Evolutionary conservation across 1,139 yeast species (phyloP).

Genomic region (Candida tropicalis): DNA sequence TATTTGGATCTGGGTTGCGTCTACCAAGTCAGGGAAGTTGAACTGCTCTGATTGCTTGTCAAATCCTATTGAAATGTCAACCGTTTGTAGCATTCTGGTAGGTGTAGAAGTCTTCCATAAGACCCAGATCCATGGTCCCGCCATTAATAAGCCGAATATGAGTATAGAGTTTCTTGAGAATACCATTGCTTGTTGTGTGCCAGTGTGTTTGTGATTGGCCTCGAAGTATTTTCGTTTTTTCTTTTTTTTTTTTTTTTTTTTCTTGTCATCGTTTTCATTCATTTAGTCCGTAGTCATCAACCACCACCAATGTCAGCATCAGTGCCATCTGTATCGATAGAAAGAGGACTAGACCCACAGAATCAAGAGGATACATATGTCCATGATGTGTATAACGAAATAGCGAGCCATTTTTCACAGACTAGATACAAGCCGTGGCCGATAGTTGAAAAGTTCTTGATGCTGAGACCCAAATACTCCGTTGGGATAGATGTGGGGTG

Average conservation of each 20-base stretch:
- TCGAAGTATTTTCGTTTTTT: neutral
- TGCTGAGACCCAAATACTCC: slow-evolving; percentile 31
- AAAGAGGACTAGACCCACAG: slow-evolving; percentile 43
- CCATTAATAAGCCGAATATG: neutral
- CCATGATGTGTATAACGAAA: slow-evolving; percentile 87
- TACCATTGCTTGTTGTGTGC: neutral
- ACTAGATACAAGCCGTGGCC: slow-evolving; percentile 99
- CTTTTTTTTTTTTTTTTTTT: neutral
- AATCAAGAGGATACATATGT: slow-evolving; percentile 76
- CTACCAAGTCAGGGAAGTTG: slow-evolving; percentile 48
- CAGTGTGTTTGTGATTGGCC: too few relatives aligned
- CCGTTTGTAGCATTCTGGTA: slow-evolving; percentile 5
- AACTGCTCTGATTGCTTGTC: slow-evolving; percentile 37
- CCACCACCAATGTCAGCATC: slow-evolving; percentile 23
- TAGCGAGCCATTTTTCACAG: slow-evolving; percentile 89
- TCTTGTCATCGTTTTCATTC: neutral
- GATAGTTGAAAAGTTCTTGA: slow-evolving; percentile 74
- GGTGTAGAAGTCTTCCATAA: too few relatives aligned
- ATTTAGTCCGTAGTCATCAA: neutral
- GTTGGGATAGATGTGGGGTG: slow-evolving; percentile 82
- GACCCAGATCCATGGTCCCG: neutral
- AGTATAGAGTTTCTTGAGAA: neutral
- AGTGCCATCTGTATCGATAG: slow-evolving; percentile 35
- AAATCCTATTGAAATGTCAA: slow-evolving; percentile 34
- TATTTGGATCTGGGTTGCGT: slow-evolving; percentile 46